Evolutionary conservation across 73 alveolate genomes (phyloP).

Genomic region (Paramecium caudatum): DNA sequence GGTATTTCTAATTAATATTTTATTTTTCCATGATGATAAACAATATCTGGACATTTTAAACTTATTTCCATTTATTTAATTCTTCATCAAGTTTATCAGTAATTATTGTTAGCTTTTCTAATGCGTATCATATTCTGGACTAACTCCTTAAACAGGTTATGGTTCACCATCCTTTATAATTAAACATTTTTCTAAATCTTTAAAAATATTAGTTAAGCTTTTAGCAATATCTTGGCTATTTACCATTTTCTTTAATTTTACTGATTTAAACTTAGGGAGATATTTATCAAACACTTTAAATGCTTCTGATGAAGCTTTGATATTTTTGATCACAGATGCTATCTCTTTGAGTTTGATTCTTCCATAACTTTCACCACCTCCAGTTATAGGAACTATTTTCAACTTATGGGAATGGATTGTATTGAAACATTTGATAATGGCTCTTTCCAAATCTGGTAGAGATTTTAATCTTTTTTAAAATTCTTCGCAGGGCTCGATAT

Average conservation of each 20-base stretch:
- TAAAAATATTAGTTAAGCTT: not conserved
- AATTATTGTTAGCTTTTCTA: constrained; percentile 65
- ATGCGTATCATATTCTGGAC: constrained; percentile 83
- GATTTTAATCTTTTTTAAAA: constrained; percentile 77
- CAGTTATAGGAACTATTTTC: constrained; percentile 67
- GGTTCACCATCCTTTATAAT: constrained; percentile 53
- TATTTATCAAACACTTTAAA: constrained; percentile 73
- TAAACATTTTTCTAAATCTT: constrained; percentile 41
- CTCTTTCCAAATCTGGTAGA: constrained; percentile 82
- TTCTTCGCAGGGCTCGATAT: constrained; percentile 80
- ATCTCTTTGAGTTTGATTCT: constrained; percentile 80
- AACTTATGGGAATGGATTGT: constrained; percentile 77
- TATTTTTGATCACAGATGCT: constrained; percentile 69
- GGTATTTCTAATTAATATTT: constrained; percentile 90
- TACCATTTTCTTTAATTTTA: constrained; percentile 52
- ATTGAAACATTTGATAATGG: constrained; percentile 73
- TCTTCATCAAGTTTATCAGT: constrained; percentile 58
- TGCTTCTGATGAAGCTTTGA: constrained; percentile 69
- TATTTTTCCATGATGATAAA: constrained; percentile 83
- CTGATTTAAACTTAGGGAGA: constrained; percentile 73
- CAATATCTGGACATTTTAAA: constrained; percentile 60
- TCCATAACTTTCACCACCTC: constrained; percentile 80
- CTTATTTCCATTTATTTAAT: constrained; percentile 63
- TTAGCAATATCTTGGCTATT: constrained; percentile 71
- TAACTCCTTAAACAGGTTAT: constrained; percentile 83